These are phyloP conservation scores for Globisporangium takayamanum DNA, from an alignment of 352 stramenopile genomes.

Conservation along the genomic window DNA sequence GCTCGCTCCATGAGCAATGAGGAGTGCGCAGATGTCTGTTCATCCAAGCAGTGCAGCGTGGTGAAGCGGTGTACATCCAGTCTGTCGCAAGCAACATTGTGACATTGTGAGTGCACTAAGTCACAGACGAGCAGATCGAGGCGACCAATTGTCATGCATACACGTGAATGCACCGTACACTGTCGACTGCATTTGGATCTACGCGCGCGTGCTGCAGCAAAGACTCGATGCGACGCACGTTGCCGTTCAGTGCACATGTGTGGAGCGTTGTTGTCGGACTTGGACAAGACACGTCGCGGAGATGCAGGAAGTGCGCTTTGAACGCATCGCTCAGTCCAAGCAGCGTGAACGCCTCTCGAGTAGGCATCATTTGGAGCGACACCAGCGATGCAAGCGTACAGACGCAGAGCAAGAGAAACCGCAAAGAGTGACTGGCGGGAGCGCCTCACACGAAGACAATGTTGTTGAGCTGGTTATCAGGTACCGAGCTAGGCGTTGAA, in stretches of 20 bases:
- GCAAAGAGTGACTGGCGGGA: too few species aligned
- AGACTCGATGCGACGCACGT: constrained; percentile 9
- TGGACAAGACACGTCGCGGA: constrained; percentile 14
- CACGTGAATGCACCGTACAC: constrained; percentile 12
- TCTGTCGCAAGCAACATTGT: constrained; percentile 10
- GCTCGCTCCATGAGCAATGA: constrained; percentile 18
- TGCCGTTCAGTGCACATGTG: constrained; percentile 22
- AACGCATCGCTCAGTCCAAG: constrained; percentile 26
- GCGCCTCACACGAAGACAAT: too few species aligned
- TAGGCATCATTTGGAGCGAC: background rate
- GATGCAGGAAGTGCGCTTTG: constrained; percentile 23
- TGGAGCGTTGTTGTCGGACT: constrained; percentile 25
- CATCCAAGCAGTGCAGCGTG: constrained; percentile 32
- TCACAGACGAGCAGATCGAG: too few species aligned
- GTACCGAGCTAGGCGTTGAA: constrained; percentile 22
- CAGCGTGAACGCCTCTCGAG: background rate
- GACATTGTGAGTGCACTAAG: too few species aligned
- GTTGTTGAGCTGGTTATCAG: too few species aligned
- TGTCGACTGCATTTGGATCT: constrained; percentile 12
- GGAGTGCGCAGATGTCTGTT: constrained; percentile 19
- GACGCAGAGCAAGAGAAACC: too few species aligned
- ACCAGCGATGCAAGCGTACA: too few species aligned
- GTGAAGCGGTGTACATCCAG: constrained; percentile 22
- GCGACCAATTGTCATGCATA: background rate
- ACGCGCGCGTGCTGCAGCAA: constrained; percentile 14